Percentiles rank a stretch among this genome's conserved stretches.
These are phyloP conservation scores for Boehmeria nivea DNA, from an alignment of 306 rosid genomes.

Conservation along the genomic window DNA sequence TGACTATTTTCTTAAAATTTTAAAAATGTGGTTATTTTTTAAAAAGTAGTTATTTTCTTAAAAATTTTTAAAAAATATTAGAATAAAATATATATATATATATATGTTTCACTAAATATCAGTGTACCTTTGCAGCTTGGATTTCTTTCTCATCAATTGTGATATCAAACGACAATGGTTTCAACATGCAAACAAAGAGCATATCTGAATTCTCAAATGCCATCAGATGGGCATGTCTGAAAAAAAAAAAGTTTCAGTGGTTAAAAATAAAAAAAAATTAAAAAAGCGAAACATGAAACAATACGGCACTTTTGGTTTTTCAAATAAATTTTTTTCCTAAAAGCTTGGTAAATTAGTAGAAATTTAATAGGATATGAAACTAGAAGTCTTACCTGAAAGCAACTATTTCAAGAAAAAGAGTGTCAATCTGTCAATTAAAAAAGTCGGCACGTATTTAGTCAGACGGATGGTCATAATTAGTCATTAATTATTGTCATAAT, in stretches of 20 bases:
- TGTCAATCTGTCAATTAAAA: conserved; percentile 29
- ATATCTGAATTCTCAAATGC: conserved; percentile 44
- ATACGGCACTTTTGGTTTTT: too few species aligned
- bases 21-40: too few species aligned
- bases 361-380: too few species aligned
- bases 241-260: not conserved
- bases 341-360: too few species aligned
- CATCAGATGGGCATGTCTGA: conserved; percentile 34
- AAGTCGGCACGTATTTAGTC: not conserved
- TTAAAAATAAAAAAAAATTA: not conserved
- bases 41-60: too few species aligned
- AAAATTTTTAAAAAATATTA: too few species aligned
- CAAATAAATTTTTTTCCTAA: too few species aligned
- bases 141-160: conserved; percentile 42
- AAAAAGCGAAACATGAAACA: too few species aligned
- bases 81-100: too few species aligned
- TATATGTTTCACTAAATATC: not conserved
- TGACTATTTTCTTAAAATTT: too few species aligned
- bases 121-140: conserved; percentile 32
- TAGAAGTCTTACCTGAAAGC: conserved; percentile 43
- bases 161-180: conserved; percentile 32
- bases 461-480: not conserved
- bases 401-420: conserved; percentile 34
- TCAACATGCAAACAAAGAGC: conserved; percentile 42
- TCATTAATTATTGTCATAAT: not conserved